phyloP scores from a whole-genome alignment of 192 early-diverging fungal genomes.

The Geosiphon pyriformis region DNA sequence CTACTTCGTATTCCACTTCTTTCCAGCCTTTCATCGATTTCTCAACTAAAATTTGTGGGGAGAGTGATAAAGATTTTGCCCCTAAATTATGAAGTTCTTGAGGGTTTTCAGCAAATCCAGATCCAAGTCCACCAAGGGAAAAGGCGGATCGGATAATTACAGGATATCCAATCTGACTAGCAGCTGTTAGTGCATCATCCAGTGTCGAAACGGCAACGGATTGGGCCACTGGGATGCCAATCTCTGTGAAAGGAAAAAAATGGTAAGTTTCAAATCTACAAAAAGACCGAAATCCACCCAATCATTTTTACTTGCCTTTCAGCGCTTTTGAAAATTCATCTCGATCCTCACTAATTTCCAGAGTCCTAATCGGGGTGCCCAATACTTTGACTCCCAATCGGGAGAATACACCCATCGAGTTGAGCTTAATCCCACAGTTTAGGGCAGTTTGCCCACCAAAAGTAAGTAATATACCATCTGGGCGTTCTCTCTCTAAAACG shows the following conservation, averaged over 20 bases:
- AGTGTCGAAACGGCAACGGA: constrained; percentile 74
- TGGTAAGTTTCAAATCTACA: neutral
- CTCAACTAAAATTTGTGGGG: constrained; percentile 94
- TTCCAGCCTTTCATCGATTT: constrained; percentile 99
- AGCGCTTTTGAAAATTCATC: constrained; percentile 87
- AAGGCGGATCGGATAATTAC: constrained; percentile 96
- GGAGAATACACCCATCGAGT: constrained; percentile 80
- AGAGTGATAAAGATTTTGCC: constrained; percentile 82
- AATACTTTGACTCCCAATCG: constrained; percentile 85
- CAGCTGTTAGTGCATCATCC: constrained; percentile 84
- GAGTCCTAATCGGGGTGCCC: constrained; percentile 90
- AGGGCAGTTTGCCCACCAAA: constrained; percentile 99
- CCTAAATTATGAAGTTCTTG: constrained; percentile 74
- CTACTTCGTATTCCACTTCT: constrained; percentile 98
- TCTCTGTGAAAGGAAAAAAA: constrained; percentile 48
- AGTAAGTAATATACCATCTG: constrained; percentile 97
- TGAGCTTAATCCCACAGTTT: constrained; percentile 91
- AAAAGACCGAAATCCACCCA: neutral
- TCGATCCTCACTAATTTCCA: constrained; percentile 96
- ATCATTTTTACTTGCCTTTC: constrained; percentile 7
- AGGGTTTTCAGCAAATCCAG: constrained; percentile 92
- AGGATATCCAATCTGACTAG: constrained; percentile 86
- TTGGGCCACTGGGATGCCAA: constrained; percentile 88
- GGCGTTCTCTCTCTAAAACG: constrained; percentile 91
- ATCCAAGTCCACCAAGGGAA: constrained; percentile 94